Evolutionary conservation across 768 basidiomycete genomes (phyloP).

Genomic region (Tylopilus balloui): DNA sequence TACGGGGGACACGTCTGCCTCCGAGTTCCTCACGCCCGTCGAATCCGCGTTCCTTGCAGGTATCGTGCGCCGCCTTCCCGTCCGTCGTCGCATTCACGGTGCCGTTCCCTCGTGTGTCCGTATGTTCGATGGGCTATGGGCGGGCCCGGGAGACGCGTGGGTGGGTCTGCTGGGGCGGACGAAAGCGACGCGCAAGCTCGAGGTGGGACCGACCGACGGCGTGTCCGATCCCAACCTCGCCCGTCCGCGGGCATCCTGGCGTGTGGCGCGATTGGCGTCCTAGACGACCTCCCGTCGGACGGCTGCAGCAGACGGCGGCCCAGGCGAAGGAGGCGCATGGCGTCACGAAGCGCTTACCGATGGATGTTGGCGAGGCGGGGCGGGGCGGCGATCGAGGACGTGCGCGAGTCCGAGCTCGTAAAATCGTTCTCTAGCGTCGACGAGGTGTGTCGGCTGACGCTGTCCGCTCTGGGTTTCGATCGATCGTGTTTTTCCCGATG

Average conservation of each 20-base stretch:
- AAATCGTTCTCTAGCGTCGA: constrained; percentile 47
- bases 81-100: constrained; percentile 54
- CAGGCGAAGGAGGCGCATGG: constrained; percentile 44
- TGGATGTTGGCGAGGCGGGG: constrained; percentile 48
- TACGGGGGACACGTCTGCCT: constrained; percentile 35
- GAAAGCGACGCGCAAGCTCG: constrained; percentile 55
- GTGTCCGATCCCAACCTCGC: constrained; percentile 60
- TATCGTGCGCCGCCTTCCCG: constrained; percentile 53
- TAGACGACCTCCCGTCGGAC: constrained; percentile 28
- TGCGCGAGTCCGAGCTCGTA: constrained; percentile 46
- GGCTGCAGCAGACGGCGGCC: constrained; percentile 42
- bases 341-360: constrained; percentile 48
- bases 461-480: background rate
- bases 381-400: constrained; percentile 28
- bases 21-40: constrained; percentile 35
- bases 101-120: constrained; percentile 63
- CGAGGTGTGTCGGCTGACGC: constrained; percentile 42
- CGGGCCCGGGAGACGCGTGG: constrained; percentile 73
- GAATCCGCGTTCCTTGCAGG: constrained; percentile 63
- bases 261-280: constrained; percentile 51
- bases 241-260: constrained; percentile 51
- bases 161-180: constrained; percentile 63
- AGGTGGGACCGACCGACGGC: constrained; percentile 57
- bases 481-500: too few species aligned
- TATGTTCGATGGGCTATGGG: constrained; percentile 62